A percentile compares a stretch with the other conserved stretches of the same genome.
Evolutionary conservation across 148 eudicot genomes (phyloP).

Genomic region (Tetragonia tetragonoides): DNA sequence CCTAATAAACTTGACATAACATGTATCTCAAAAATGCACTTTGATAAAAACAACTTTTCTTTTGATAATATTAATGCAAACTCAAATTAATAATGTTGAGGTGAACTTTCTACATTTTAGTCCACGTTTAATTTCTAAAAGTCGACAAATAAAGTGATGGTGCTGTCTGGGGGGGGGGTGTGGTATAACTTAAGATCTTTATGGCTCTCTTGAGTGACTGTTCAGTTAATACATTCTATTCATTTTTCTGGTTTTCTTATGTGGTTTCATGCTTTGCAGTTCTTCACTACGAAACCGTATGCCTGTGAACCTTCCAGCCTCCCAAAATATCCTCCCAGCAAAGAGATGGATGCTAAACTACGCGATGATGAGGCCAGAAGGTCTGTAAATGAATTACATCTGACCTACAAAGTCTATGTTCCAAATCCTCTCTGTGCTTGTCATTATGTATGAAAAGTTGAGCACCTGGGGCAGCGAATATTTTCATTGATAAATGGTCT

Average conservation of each 20-base stretch:
- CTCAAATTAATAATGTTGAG: neutral
- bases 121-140: no score
- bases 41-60: no score
- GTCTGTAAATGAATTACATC: slow-evolving; percentile 24
- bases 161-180: neutral
- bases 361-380: slow-evolving; percentile 84
- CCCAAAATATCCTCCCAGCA: slow-evolving; percentile 84
- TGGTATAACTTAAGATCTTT: neutral
- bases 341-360: slow-evolving; percentile 82
- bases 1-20: no score
- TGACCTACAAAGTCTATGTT: neutral
- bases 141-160: no score
- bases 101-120: neutral
- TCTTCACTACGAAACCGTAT: slow-evolving; percentile 67
- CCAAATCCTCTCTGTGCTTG: neutral
- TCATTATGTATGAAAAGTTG: no score
- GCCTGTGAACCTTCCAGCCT: slow-evolving; percentile 82
- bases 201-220: neutral
- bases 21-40: no score
- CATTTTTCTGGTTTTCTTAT: neutral
- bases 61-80: neutral
- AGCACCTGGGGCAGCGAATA: no score
- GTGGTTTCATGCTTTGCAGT: slow-evolving; percentile 38
- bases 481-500: no score
- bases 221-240: neutral